Evolutionary conservation across 2,329 filamentous ascomycete genomes (phyloP).

Genomic region (Boeremia exigua): DNA sequence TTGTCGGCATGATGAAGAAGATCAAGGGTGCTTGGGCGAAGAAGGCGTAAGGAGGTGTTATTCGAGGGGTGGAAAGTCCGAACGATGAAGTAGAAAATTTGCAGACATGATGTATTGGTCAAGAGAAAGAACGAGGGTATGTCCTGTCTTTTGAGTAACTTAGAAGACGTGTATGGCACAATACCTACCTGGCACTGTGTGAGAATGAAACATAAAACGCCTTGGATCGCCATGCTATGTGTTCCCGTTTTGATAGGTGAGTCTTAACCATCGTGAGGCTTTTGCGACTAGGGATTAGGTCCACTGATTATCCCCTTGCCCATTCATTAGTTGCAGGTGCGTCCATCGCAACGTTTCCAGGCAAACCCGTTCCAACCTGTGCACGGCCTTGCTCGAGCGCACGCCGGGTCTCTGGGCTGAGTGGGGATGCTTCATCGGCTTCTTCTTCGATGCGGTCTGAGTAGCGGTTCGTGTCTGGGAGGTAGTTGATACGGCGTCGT

Average conservation of each 20-base stretch:
- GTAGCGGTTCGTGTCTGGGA: constrained; percentile 38
- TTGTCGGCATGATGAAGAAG: background rate
- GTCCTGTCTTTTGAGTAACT: background rate
- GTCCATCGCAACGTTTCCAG: constrained; percentile 22
- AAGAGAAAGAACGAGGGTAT: background rate
- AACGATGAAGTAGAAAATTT: too few relatives aligned
- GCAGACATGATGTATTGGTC: background rate
- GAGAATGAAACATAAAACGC: background rate
- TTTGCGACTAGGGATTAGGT: too few relatives aligned
- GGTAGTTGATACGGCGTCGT: constrained; percentile 38
- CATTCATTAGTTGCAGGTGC: constrained; percentile 34
- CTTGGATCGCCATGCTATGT: background rate
- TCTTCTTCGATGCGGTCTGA: constrained; percentile 40
- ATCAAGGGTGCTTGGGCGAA: background rate
- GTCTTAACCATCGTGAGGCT: too few relatives aligned
- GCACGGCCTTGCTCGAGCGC: constrained; percentile 29
- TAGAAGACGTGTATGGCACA: background rate
- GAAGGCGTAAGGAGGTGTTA: background rate
- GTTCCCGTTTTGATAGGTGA: background rate
- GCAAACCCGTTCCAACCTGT: constrained; percentile 25
- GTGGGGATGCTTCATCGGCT: constrained; percentile 13
- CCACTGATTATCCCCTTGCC: constrained; percentile 16
- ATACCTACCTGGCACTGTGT: too few relatives aligned
- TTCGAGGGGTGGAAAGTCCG: too few relatives aligned
- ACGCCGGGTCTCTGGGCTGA: constrained; percentile 16